Percentiles rank a stretch among this genome's conserved stretches.
Evolutionary conservation across 139 green algal species (phyloP).

Genomic region (Yamagishiella unicocca): DNA sequence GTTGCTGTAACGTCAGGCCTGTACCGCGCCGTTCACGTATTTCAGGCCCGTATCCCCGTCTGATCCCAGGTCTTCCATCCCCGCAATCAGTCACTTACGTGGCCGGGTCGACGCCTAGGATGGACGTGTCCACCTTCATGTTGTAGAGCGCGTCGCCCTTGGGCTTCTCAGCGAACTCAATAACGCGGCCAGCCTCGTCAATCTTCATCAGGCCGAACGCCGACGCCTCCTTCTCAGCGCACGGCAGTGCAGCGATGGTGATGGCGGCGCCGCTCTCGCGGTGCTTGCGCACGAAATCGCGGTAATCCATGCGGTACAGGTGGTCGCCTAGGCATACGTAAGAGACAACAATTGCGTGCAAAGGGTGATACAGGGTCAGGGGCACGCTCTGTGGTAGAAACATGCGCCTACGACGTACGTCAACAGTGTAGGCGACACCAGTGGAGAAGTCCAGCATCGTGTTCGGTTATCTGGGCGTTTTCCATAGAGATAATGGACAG

Average conservation of each 20-base stretch:
- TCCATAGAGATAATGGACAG: too few relatives aligned
- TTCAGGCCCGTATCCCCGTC: too few relatives aligned
- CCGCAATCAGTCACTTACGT: constrained; percentile 52
- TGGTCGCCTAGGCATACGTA: constrained; percentile 95
- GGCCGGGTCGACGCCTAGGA: constrained; percentile 81
- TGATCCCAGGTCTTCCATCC: neutral
- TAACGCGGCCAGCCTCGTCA: constrained; percentile 84
- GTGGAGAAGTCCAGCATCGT: too few relatives aligned
- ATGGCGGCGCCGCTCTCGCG: constrained; percentile 92
- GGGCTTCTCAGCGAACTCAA: constrained; percentile 99
- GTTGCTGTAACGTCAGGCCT: too few relatives aligned
- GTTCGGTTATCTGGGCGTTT: too few relatives aligned
- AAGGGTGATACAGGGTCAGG: too few relatives aligned
- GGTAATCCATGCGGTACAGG: constrained; percentile 99
- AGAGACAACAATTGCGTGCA: too few relatives aligned
- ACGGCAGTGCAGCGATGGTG: constrained; percentile 97
- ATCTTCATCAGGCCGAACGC: constrained; percentile 99
- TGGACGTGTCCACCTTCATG: constrained; percentile 98
- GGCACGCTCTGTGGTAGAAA: too few relatives aligned
- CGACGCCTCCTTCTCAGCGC: constrained; percentile 88
- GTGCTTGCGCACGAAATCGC: constrained; percentile 95
- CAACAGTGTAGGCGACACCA: too few relatives aligned
- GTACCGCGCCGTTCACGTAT: too few relatives aligned
- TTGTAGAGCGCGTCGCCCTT: constrained; percentile 90
- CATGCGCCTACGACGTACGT: too few relatives aligned